Percentiles rank a stretch among this genome's conserved stretches.
phyloP scores from a whole-genome alignment of 352 stramenopile genomes.

The Pythium scleroteichum region DNA sequence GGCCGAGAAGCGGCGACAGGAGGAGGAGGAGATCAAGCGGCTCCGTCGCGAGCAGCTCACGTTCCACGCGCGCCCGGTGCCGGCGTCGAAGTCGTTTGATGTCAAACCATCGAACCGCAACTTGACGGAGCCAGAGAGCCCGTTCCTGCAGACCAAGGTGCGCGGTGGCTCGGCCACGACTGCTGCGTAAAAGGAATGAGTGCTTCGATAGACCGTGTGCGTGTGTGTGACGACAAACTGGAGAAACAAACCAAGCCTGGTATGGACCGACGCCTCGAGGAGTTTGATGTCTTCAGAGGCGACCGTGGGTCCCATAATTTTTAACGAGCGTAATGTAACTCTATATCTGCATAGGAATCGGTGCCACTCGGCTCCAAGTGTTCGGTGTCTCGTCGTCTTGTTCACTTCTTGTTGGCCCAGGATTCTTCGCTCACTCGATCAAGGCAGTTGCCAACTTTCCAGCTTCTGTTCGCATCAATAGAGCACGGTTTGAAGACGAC shows the following conservation, averaged over 20 bases:
- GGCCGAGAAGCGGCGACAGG: constrained; percentile 43
- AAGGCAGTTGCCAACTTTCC: too few species aligned
- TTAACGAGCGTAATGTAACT: constrained; percentile 28
- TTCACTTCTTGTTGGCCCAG: constrained; percentile 1
- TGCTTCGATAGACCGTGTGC: constrained; percentile 1
- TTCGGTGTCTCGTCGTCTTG: not conserved
- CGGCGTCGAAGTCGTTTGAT: constrained; percentile 45
- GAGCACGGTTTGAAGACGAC: not conserved
- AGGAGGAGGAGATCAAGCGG: constrained; percentile 73
- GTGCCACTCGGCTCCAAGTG: not conserved
- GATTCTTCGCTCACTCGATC: too few species aligned
- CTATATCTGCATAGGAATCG: not conserved
- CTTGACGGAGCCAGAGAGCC: constrained; percentile 62
- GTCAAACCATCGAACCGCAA: constrained; percentile 47
- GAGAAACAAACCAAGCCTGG: constrained; percentile 2
- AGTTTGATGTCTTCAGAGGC: too few species aligned
- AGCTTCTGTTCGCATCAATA: too few species aligned
- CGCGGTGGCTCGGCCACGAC: constrained; percentile 22
- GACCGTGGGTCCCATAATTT: not conserved
- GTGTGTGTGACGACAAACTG: not conserved
- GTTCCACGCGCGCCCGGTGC: constrained; percentile 70
- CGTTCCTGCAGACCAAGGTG: constrained; percentile 30
- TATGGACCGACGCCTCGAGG: constrained; percentile 4
- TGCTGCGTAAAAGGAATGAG: constrained; percentile 16
- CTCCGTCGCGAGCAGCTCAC: constrained; percentile 70